A percentile compares a stretch with the other conserved stretches of the same genome.
These are phyloP conservation scores for Russula ochroleuca DNA, from an alignment of 768 basidiomycete species.

Conservation along the genomic window DNA sequence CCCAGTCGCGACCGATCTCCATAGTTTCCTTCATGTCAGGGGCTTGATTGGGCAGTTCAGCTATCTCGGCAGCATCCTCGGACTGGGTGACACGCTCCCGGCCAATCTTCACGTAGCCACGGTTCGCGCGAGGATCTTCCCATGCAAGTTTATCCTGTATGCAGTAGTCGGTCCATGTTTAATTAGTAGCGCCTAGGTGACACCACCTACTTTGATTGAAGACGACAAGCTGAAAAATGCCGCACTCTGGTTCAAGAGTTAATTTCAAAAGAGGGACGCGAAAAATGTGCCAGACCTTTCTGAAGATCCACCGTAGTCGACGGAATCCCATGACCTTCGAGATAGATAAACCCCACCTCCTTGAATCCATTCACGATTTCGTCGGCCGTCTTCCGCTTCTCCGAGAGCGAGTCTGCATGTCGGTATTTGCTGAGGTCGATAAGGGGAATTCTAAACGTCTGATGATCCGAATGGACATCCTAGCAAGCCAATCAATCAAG, in stretches of 20 bases:
- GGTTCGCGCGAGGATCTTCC: conserved; percentile 81
- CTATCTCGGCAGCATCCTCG: conserved; percentile 66
- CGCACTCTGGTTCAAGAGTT: conserved; percentile 52
- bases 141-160: conserved; percentile 60
- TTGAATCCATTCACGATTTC: conserved; percentile 76
- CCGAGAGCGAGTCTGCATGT: conserved; percentile 43
- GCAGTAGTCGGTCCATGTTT: background rate
- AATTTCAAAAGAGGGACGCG: background rate
- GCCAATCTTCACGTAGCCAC: conserved; percentile 78
- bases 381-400: conserved; percentile 59
- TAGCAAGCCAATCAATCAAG: conserved; percentile 27
- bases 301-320: conserved; percentile 55
- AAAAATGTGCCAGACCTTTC: conserved; percentile 45
- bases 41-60: conserved; percentile 59
- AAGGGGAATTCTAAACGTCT: conserved; percentile 53
- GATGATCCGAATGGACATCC: conserved; percentile 37
- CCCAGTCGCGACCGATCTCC: conserved; percentile 88
- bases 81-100: conserved; percentile 83
- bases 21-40: conserved; percentile 84
- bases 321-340: conserved; percentile 71
- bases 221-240: conserved; percentile 67
- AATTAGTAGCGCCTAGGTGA: background rate
- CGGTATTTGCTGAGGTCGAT: conserved; percentile 74
- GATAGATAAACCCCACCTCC: conserved; percentile 75
- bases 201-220: conserved; percentile 50